These are phyloP conservation scores for Monosporozyma solicola DNA, from an alignment of 805 yeast species.

Conservation along the genomic window DNA sequence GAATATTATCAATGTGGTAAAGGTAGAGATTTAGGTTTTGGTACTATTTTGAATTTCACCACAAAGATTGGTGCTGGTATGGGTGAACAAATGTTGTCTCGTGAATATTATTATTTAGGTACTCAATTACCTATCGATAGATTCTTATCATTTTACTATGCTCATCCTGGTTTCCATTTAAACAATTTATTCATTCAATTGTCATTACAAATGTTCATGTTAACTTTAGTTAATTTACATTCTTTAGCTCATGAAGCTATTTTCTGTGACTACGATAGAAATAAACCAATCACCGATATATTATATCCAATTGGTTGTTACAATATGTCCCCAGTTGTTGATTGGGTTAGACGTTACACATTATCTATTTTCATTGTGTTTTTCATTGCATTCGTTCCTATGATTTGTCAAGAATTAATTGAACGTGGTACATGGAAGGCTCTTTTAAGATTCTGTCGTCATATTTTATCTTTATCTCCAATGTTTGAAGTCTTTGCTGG, in stretches of 20 bases:
- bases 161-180: constrained; percentile 81
- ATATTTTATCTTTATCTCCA: constrained; percentile 63
- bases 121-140: constrained; percentile 74
- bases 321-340: constrained; percentile 63
- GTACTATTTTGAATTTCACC: constrained; percentile 76
- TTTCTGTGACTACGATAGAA: constrained; percentile 56
- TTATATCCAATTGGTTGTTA: constrained; percentile 63
- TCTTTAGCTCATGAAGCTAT: constrained; percentile 66
- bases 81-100: constrained; percentile 83
- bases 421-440: constrained; percentile 79
- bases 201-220: constrained; percentile 63
- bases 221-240: constrained; percentile 61
- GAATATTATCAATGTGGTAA: constrained; percentile 87
- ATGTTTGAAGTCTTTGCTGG: constrained; percentile 78
- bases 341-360: constrained; percentile 76
- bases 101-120: constrained; percentile 76
- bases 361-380: constrained; percentile 75
- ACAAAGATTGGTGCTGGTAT: constrained; percentile 88
- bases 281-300: constrained; percentile 59
- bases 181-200: constrained; percentile 71
- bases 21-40: constrained; percentile 84
- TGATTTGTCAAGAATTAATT: constrained; percentile 68
- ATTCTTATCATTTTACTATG: constrained; percentile 74
- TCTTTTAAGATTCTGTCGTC: constrained; percentile 58
- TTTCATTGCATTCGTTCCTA: constrained; percentile 71